phyloP scores from a whole-genome alignment of 1,139 yeast species.

The Suzukiozyma palmioleophila region DNA sequence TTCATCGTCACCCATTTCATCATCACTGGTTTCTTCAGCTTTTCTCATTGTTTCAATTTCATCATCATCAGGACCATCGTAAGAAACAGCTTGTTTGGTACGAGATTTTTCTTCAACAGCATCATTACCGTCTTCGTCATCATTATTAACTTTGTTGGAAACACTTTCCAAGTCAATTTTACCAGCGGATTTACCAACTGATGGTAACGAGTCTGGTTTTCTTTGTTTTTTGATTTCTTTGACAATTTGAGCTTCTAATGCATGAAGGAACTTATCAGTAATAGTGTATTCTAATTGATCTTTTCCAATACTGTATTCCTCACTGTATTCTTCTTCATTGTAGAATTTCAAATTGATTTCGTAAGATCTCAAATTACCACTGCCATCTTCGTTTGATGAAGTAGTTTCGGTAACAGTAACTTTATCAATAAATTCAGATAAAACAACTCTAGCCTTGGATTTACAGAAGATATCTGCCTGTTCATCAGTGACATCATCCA shows the following conservation, averaged over 20 bases:
- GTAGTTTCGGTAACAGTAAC: constrained; percentile 89
- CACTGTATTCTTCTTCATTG: constrained; percentile 70
- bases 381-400: constrained; percentile 47
- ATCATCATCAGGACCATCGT: constrained; percentile 93
- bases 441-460: constrained; percentile 76
- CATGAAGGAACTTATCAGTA: constrained; percentile 58
- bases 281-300: constrained; percentile 72
- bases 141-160: constrained; percentile 29
- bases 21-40: constrained; percentile 73
- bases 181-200: constrained; percentile 72
- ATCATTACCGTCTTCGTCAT: constrained; percentile 42
- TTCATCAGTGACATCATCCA: constrained; percentile 72
- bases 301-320: constrained; percentile 84
- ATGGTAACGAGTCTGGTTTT: constrained; percentile 52
- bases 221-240: constrained; percentile 84
- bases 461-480: constrained; percentile 93
- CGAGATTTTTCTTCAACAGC: constrained; percentile 40
- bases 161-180: constrained; percentile 41
- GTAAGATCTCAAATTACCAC: constrained; percentile 66
- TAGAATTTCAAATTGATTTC: constrained; percentile 71
- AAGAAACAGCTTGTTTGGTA: constrained; percentile 83
- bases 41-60: constrained; percentile 82
- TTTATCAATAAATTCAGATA: constrained; percentile 85
- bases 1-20: constrained; percentile 43
- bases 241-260: constrained; percentile 66